phyloP scores from a whole-genome alignment of 164 flowering plant species.

The Magnolia changhungtana region DNA sequence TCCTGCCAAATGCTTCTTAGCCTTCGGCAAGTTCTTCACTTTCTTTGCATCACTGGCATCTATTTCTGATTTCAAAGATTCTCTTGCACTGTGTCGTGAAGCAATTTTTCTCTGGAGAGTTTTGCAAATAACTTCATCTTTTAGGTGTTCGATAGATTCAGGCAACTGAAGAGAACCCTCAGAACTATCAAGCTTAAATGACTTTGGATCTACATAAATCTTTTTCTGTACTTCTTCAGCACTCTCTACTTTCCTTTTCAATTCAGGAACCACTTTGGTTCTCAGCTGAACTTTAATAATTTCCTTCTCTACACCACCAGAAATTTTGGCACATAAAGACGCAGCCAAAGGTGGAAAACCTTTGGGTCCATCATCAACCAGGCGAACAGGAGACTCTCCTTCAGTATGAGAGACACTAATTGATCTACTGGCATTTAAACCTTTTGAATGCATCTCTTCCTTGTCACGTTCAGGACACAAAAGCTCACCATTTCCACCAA shows the following conservation, averaged over 20 bases:
- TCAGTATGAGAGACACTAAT: constrained; percentile 4
- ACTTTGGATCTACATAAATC: constrained; percentile 5
- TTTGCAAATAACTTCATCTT: constrained; percentile 15
- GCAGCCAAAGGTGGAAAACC: constrained; percentile 4
- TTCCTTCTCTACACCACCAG: background rate
- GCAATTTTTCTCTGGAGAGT: constrained; percentile 13
- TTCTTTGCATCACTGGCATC: constrained; percentile 18
- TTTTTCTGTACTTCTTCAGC: constrained; percentile 12
- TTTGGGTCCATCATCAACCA: constrained; percentile 8
- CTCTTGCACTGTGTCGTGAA: constrained; percentile 15
- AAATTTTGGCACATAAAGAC: constrained; percentile 7
- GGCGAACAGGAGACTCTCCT: constrained; percentile 2
- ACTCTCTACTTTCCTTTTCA: constrained; percentile 27
- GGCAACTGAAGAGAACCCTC: constrained; percentile 8
- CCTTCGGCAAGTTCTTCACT: constrained; percentile 25
- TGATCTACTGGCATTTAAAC: background rate
- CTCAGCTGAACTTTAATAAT: constrained; percentile 14
- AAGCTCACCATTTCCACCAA: constrained; percentile 16
- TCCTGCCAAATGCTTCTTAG: constrained; percentile 15
- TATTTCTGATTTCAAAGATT: constrained; percentile 22
- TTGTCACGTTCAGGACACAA: constrained; percentile 4
- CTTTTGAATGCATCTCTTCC: constrained; percentile 1
- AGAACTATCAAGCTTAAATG: constrained; percentile 14
- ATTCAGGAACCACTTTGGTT: constrained; percentile 20
- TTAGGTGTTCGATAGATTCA: constrained; percentile 18